Evolutionary conservation across 257 asterid genomes (phyloP), one percentile per base, ranked within the genome.

Genomic region (Avicennia marina): DNA sequence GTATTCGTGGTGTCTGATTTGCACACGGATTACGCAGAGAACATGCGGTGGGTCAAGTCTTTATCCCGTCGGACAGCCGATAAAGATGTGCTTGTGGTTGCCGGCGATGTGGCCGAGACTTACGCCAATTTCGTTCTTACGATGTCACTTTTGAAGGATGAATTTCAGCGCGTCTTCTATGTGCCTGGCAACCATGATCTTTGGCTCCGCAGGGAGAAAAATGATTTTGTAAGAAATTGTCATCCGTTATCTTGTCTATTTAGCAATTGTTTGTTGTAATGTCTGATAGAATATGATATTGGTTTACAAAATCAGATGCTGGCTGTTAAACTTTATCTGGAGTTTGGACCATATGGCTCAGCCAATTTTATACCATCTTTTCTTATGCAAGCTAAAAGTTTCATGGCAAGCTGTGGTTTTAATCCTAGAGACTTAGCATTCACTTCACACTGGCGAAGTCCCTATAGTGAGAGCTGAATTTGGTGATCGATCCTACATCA

Each of bases 91-190:
- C 87, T 89, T 21, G 56, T 89, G 15, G 95, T 89, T 51, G 94
- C 97, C 24, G 95, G 95, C 50, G 97, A 89, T 64, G 97, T 86
- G 60, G 86, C 97, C 20, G 97, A 89, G 87, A 89, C 95, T 13
- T 46, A 21, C 64, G 67, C 63, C 11, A 83, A 79, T 63, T 89
- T 89, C 73, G 31, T 69, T 16, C 48, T 56, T 22, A 77, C 95
- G 19, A 83, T 86, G 95, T 83, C 94, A 43, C 29, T 79, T 54
- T 68, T 89, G 81, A 86, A 72, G 80, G 87, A 81, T 16, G 75
- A 79, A 66, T 89, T 86, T 29, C 64, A 54, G 17, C 95, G 62
- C 7, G 94, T 89, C 16, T 84, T 86, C 77, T 89, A 71, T 63
- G 91, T 89, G 54, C 97, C 97, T 1, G 95, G 95, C 6, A 89